Base-by-base conservation (phyloP, 2,329 filamentous ascomycete genomes). In the Capronia epimyces region DNA sequence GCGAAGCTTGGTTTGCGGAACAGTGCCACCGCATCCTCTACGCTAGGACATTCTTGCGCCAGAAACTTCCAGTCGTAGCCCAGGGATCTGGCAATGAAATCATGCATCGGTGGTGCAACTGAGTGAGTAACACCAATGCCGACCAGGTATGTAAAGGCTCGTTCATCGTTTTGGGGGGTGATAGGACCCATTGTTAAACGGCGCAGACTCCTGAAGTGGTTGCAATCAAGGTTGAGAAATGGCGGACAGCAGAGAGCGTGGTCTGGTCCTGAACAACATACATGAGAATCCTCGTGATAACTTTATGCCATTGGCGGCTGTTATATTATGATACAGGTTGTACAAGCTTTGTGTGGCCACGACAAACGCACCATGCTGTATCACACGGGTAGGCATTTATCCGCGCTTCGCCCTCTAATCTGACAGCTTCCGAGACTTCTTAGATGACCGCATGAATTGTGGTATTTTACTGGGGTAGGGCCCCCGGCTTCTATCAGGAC, bases 91-190 rank as follows among this genome's bases (percentile, higher is more conserved):
- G 66, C 66, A 53, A 73, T 68, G 53, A 61, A 62, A 49, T 69
- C 67, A 61, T 74, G 71, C 65, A 73, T 68, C 2, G 61, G 53
- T 1, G 66, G 67, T 0, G 68, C 68, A 40, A 73, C 69, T 6
- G 69, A 72, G 57, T 73, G 71, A 12, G 59, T 64, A 2, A 72
- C 67, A 7, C 67, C 67, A 10, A 70, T 56, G 10, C 70, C 71
- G 21, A 67, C 66, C 1, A 74, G 65, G 43, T 73, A 69, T 6
- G 51, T 54, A 42, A 55, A 60, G 12, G 31, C 37, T 22, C 42
- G 25, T 21, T 42, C 24, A 36, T 49, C 49, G 32, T n/a, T 36
- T 18, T 6, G 6, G 16, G 32, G 6, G 16, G 13, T 18, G 6
- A 7, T 36, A 13, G 32, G n/a, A 13, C 32, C 32, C 32, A 36